Percentiles rank a stretch among this genome's conserved stretches.
phyloP scores from a whole-genome alignment of 2,329 filamentous ascomycete genomes.

The Verticillium longisporum region DNA sequence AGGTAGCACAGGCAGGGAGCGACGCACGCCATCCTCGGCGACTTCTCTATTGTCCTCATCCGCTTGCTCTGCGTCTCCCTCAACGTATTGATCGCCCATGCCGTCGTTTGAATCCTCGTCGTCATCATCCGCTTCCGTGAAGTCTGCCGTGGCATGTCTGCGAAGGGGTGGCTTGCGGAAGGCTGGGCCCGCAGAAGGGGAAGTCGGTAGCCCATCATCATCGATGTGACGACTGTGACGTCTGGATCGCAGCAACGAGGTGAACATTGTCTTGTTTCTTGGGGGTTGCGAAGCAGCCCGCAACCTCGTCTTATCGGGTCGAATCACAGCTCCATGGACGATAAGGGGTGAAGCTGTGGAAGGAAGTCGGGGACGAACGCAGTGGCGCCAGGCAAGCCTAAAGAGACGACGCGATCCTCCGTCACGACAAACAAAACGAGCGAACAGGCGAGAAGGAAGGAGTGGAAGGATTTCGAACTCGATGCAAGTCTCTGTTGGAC shows the following conservation, averaged over 20 bases:
- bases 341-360: background rate
- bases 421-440: background rate
- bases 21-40: conserved; percentile 24
- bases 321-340: conserved; percentile 2
- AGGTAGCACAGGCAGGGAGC: conserved; percentile 48
- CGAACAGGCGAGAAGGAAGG: background rate
- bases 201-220: conserved; percentile 5
- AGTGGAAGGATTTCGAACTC: background rate
- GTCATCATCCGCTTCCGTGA: conserved; percentile 56
- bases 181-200: conserved; percentile 11
- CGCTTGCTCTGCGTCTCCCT: conserved; percentile 25
- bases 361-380: background rate
- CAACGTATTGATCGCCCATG: conserved; percentile 4
- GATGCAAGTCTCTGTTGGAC: background rate
- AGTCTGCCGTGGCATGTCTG: conserved; percentile 56
- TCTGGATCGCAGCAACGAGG: conserved; percentile 12
- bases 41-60: conserved; percentile 28
- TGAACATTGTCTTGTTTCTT: conserved; percentile 11
- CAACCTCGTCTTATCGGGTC: background rate
- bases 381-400: background rate
- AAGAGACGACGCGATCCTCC: background rate
- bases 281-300: conserved; percentile 1
- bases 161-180: conserved; percentile 26
- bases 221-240: conserved; percentile 10
- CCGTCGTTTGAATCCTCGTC: conserved; percentile 33